phyloP scores from a whole-genome alignment of 495 filamentous ascomycete species.

The Durotheca rogersii region DNA sequence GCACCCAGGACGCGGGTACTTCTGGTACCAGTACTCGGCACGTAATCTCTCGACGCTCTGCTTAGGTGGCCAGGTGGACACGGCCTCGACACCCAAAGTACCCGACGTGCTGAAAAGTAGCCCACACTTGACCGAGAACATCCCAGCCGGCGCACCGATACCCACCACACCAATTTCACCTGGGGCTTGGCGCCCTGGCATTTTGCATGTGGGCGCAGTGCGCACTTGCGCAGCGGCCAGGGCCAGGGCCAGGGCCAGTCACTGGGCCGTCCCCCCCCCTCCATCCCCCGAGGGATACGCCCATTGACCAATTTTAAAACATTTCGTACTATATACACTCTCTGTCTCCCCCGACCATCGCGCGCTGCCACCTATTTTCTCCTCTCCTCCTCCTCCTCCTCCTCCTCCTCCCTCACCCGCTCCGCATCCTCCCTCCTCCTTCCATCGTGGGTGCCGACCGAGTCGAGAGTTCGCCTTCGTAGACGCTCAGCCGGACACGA shows the following conservation, averaged over 20 bases:
- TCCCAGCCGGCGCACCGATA: conserved; percentile 28
- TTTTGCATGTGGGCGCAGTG: conserved; percentile 30
- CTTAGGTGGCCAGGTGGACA: conserved; percentile 34
- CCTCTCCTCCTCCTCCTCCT: conserved; percentile 24
- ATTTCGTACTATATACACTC: conserved; percentile 24
- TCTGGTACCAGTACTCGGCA: conserved; percentile 26
- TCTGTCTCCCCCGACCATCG: conserved; percentile 22
- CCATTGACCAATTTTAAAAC: conserved; percentile 31
- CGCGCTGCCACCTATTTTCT: conserved; percentile 19
- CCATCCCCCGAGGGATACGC: too few species aligned
- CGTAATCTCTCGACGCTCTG: conserved; percentile 27
- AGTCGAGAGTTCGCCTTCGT: conserved; percentile 15
- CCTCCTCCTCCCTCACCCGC: conserved; percentile 18
- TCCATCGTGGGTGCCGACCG: conserved; percentile 23
- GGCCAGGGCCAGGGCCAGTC: too few species aligned
- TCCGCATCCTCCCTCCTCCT: conserved; percentile 21
- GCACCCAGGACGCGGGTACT: neutral
- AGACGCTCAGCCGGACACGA: too few species aligned
- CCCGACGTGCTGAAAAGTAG: too few species aligned
- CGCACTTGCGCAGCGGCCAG: too few species aligned
- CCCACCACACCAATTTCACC: conserved; percentile 31
- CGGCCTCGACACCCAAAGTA: too few species aligned
- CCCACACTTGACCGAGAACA: conserved; percentile 33
- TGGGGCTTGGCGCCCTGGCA: conserved; percentile 32
- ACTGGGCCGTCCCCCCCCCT: neutral